Evolutionary conservation across 192 early-diverging fungal genomes (phyloP).

Genomic region (Gryganskiella cystojenkinii): DNA sequence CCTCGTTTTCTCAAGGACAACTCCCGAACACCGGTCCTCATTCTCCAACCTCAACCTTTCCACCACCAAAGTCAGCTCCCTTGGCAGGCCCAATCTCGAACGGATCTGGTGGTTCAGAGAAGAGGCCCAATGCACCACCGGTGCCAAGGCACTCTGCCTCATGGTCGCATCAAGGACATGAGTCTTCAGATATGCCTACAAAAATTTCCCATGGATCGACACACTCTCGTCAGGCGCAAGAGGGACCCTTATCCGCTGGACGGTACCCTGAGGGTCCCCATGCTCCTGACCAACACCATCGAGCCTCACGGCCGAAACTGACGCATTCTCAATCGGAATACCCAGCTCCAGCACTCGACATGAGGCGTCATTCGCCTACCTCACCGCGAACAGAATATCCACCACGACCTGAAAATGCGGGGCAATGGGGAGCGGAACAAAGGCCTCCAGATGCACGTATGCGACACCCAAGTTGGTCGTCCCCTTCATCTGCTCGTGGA

Average conservation of each 20-base stretch:
- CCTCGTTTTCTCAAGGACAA: conserved; percentile 21
- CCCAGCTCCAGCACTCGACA: conserved; percentile 13
- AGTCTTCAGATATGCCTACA: background rate
- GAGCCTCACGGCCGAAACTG: background rate
- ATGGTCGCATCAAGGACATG: conserved; percentile 16
- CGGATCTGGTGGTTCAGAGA: conserved; percentile 4
- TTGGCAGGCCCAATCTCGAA: too few species aligned
- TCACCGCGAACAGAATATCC: conserved; percentile 17
- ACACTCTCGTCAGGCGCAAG: background rate
- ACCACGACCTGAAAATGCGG: conserved; percentile 8
- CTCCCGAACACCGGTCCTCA: background rate
- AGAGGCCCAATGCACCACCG: background rate
- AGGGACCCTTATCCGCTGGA: background rate
- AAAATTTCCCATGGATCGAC: background rate
- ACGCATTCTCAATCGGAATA: conserved; percentile 15
- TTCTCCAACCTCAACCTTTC: background rate
- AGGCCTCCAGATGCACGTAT: conserved; percentile 15
- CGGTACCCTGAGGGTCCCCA: background rate
- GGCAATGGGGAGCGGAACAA: conserved; percentile 28
- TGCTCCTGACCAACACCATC: conserved; percentile 12
- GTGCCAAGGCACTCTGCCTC: background rate
- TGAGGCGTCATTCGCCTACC: conserved; percentile 14
- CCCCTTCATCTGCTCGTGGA: conserved; percentile 8
- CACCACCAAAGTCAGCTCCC: background rate
- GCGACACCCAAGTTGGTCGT: conserved; percentile 32